Percentiles rank a stretch among this genome's conserved stretches.
Conservation (phyloP, 2,329 filamentous ascomycete species). For the Trichothecium sympodiale region DNA sequence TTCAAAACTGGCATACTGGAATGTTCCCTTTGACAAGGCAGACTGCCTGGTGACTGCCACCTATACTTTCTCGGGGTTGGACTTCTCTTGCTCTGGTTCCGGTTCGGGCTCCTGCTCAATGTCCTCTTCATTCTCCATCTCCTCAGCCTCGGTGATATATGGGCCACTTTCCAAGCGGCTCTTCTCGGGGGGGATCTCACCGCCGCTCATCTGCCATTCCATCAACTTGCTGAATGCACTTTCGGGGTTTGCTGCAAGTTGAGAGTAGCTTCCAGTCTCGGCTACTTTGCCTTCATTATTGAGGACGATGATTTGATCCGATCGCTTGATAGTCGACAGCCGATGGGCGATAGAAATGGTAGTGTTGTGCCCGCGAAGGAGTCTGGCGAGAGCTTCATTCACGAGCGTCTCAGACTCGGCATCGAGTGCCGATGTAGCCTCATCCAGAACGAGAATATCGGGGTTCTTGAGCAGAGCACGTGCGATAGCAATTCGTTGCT, state of each 20-base stretch:
- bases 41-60: too few relatives aligned
- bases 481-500: constrained; percentile 95
- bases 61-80: background rate
- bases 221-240: constrained; percentile 92
- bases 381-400: constrained; percentile 72
- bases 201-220: constrained; percentile 96
- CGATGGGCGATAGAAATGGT: constrained; percentile 97
- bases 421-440: constrained; percentile 90
- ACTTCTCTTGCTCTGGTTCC: background rate
- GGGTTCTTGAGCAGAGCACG: constrained; percentile 90
- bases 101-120: constrained; percentile 14
- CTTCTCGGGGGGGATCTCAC: constrained; percentile 43
- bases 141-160: constrained; percentile 39
- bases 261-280: constrained; percentile 74
- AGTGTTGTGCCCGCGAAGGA: constrained; percentile 81
- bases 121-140: constrained; percentile 31
- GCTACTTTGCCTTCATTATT: constrained; percentile 79
- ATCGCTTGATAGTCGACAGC: constrained; percentile 90
- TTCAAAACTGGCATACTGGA: too few relatives aligned
- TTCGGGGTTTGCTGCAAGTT: constrained; percentile 59
- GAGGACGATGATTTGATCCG: constrained; percentile 88
- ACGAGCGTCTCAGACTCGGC: constrained; percentile 95
- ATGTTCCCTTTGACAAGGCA: too few relatives aligned
- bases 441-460: constrained; percentile 92
- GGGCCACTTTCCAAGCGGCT: constrained; percentile 19